Evolutionary conservation across 2,329 filamentous ascomycete species (phyloP).

Genomic region (Verruconis gallopava): DNA sequence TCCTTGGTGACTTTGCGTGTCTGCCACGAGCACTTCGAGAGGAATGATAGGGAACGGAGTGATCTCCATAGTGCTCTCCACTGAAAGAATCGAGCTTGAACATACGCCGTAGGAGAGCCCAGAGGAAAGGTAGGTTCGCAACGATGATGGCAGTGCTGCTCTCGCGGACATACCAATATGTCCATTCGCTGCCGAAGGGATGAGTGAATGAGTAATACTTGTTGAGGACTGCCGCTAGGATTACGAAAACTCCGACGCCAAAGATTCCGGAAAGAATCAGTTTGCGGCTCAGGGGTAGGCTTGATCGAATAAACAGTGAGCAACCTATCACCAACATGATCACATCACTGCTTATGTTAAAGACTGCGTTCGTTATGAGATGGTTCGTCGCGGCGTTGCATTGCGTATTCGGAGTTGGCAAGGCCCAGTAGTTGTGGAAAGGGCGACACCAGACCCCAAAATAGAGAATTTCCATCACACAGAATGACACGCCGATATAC

Average conservation of each 20-base stretch:
- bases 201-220: constrained; percentile 48
- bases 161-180: constrained; percentile 47
- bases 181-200: constrained; percentile 43
- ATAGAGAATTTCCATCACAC: constrained; percentile 36
- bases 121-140: constrained; percentile 47
- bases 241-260: constrained; percentile 36
- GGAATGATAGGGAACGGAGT: constrained; percentile 9
- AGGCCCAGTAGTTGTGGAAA: constrained; percentile 39
- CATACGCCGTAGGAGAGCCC: constrained; percentile 41
- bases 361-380: constrained; percentile 26
- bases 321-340: constrained; percentile 32
- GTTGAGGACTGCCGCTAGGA: constrained; percentile 46
- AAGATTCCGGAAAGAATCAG: constrained; percentile 42
- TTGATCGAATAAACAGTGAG: constrained; percentile 32
- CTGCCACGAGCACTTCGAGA: constrained; percentile 9
- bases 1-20: not conserved
- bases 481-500: constrained; percentile 34
- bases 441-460: constrained; percentile 44
- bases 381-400: constrained; percentile 30
- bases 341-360: constrained; percentile 34
- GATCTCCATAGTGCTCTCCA: not conserved
- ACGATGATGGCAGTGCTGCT: constrained; percentile 45
- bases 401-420: constrained; percentile 30
- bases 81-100: constrained; percentile 24
- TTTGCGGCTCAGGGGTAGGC: constrained; percentile 36